phyloP scores from a whole-genome alignment of 78 protist genomes.

The Mastigamoeba balamuthi region DNA sequence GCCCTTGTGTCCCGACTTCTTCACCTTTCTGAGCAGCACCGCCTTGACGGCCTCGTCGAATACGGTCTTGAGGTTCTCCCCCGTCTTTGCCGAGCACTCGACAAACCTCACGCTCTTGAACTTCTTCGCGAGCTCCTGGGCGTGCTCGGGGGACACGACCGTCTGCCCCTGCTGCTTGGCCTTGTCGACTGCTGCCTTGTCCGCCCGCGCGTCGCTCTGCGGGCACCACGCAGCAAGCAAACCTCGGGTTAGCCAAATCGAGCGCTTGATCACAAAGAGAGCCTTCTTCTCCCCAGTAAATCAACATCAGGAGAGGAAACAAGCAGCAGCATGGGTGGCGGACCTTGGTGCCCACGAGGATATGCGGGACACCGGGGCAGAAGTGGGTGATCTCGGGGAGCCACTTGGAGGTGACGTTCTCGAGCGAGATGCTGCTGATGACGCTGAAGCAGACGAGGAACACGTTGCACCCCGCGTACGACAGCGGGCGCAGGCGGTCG shows the following conservation, averaged over 20 bases:
- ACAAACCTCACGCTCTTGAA: constrained; percentile 67
- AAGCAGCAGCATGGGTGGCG: no score
- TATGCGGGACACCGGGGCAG: constrained; percentile 71
- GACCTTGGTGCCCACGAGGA: constrained; percentile 83
- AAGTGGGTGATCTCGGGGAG: constrained; percentile 82
- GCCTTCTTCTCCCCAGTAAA: no score
- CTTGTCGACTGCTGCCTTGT: neutral
- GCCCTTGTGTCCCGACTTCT: no score
- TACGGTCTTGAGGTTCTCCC: constrained; percentile 70
- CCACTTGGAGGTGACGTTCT: constrained; percentile 81
- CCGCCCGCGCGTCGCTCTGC: neutral
- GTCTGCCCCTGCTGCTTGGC: neutral
- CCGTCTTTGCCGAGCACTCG: constrained; percentile 88
- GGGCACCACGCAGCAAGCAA: no score
- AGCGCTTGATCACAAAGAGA: no score
- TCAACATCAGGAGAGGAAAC: no score
- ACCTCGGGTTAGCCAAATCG: no score
- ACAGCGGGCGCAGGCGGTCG: constrained; percentile 77
- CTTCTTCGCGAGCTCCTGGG: constrained; percentile 37
- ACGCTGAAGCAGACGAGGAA: constrained; percentile 80
- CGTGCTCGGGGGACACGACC: neutral
- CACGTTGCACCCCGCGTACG: constrained; percentile 75
- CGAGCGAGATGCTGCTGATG: constrained; percentile 62
- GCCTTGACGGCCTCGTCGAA: constrained; percentile 83
- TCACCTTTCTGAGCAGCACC: constrained; percentile 52